These are phyloP conservation scores for Debaryomycetaceae sp. DNA, from an alignment of 1,139 yeast species.

Conservation along the genomic window DNA sequence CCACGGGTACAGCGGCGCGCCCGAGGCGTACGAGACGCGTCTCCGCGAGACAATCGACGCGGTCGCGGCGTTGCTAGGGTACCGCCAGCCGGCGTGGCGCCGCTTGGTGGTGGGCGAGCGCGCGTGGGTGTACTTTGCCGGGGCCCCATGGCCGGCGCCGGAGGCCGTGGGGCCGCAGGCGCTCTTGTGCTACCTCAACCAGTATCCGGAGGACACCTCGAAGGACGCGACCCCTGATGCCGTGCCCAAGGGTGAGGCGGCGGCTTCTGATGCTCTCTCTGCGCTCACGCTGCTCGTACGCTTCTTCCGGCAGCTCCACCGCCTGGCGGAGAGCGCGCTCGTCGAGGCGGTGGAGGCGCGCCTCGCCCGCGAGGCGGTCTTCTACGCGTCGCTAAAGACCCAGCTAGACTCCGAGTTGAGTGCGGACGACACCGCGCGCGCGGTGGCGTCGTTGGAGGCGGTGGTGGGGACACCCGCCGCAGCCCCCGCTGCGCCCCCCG, in stretches of 20 bases:
- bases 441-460: slow-evolving; percentile 20
- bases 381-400: slow-evolving; percentile 16
- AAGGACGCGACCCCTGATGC: too few relatives aligned
- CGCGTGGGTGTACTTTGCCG: too few relatives aligned
- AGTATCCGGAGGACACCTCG: too few relatives aligned
- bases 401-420: slow-evolving; percentile 13
- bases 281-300: slow-evolving; percentile 19
- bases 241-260: too few relatives aligned
- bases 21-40: slow-evolving; percentile 15
- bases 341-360: slow-evolving; percentile 19
- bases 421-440: slow-evolving; percentile 19
- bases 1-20: slow-evolving; percentile 12
- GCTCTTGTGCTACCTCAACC: too few relatives aligned
- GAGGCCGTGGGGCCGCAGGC: too few relatives aligned
- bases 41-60: slow-evolving; percentile 13
- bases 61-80: slow-evolving; percentile 2
- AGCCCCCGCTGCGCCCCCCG: too few relatives aligned
- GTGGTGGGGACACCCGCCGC: slow-evolving; percentile 1
- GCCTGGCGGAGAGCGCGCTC: slow-evolving; percentile 19
- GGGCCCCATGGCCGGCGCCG: too few relatives aligned
- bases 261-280: too few relatives aligned
- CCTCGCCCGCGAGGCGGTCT: slow-evolving; percentile 18
- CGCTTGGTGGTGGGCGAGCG: too few relatives aligned
- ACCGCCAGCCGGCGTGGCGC: too few relatives aligned
- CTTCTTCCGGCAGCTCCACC: slow-evolving; percentile 17